Percentiles rank a stretch among this genome's conserved stretches.
Conservation (phyloP, 2,329 filamentous ascomycete genomes). For the Diaporthe citriasiana region DNA sequence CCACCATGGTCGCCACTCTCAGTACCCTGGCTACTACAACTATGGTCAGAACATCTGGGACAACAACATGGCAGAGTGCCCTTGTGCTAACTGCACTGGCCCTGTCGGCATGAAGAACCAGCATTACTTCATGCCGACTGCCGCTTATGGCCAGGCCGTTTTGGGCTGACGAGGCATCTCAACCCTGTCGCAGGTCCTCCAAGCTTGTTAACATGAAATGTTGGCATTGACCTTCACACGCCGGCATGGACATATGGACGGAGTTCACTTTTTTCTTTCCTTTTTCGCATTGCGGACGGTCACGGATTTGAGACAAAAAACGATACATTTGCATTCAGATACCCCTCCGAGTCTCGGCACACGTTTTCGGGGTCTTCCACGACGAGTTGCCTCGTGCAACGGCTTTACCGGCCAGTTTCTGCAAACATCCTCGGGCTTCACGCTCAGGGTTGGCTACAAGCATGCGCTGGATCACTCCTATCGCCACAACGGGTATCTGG, state of each 20-base stretch:
- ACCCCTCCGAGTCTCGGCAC: conserved; percentile 42
- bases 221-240: conserved; percentile 4
- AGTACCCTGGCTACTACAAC: conserved; percentile 60
- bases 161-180: conserved; percentile 57
- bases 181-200: not conserved
- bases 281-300: conserved; percentile 40
- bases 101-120: conserved; percentile 59
- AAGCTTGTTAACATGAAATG: not conserved
- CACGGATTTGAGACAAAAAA: conserved; percentile 42
- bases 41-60: conserved; percentile 67
- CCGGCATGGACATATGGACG: conserved; percentile 34
- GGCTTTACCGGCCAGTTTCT: not conserved
- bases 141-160: conserved; percentile 68
- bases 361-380: conserved; percentile 29
- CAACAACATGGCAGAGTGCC: conserved; percentile 63
- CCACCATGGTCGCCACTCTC: conserved; percentile 58
- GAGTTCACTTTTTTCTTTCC: conserved; percentile 39
- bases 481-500: conserved; percentile 11
- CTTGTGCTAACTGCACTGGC: conserved; percentile 61
- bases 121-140: conserved; percentile 61
- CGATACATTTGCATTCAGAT: conserved; percentile 44
- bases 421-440: not conserved
- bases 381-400: conserved; percentile 11
- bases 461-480: not conserved
- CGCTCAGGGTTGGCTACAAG: not conserved